phyloP scores from a whole-genome alignment of 208 protist species.

The Leishmania guyanensis region DNA sequence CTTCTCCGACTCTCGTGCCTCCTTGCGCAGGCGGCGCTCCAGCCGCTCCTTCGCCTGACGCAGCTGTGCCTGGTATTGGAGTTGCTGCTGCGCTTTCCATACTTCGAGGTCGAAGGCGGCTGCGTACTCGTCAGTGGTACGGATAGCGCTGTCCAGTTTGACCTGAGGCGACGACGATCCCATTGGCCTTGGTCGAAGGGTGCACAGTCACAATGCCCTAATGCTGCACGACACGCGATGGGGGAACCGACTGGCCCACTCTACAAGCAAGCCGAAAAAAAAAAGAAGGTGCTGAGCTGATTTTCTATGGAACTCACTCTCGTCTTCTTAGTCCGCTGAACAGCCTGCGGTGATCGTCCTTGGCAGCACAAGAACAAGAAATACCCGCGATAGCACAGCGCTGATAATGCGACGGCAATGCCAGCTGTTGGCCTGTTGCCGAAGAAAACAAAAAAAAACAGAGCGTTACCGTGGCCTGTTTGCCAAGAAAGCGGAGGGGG shows the following conservation, averaged over 20 bases:
- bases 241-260: neutral
- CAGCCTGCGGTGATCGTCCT: neutral
- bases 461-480: neutral
- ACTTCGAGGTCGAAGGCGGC: constrained; percentile 90
- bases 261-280: neutral
- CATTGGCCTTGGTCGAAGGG: constrained; percentile 6
- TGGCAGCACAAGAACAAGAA: neutral
- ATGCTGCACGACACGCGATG: neutral
- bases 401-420: neutral
- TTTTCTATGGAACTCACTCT: neutral
- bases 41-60: constrained; percentile 60
- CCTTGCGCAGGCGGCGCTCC: constrained; percentile 45
- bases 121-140: constrained; percentile 83
- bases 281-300: neutral
- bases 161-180: constrained; percentile 16
- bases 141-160: constrained; percentile 33
- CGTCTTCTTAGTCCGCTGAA: neutral
- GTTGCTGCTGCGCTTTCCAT: constrained; percentile 91
- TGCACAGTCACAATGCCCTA: neutral
- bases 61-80: constrained; percentile 67
- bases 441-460: constrained; percentile 14
- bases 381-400: neutral
- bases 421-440: constrained; percentile 10
- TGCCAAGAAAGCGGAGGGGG: constrained; percentile 12
- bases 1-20: constrained; percentile 36